Conservation (phyloP, 768 basidiomycete species). For the Mycena metata region DNA sequence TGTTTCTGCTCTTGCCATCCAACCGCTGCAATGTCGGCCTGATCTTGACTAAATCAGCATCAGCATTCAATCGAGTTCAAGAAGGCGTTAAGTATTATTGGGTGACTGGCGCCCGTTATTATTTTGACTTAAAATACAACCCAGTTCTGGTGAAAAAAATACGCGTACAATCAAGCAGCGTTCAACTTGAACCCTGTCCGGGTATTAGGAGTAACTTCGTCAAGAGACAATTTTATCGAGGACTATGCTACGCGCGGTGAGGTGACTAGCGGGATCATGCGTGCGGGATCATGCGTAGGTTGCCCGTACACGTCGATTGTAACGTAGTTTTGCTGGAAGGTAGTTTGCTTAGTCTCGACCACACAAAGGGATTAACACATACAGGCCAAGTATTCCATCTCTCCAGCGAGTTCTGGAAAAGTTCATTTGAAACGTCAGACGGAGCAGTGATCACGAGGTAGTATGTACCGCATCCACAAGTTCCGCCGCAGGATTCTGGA, state of each 20-base stretch:
- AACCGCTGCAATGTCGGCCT: conserved; percentile 69
- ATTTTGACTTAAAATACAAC: conserved; percentile 18
- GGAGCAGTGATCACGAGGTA: conserved; percentile 5
- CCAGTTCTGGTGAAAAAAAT: background rate
- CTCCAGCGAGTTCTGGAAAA: conserved; percentile 42
- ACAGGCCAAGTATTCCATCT: conserved; percentile 41
- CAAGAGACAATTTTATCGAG: conserved; percentile 53
- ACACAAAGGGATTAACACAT: background rate
- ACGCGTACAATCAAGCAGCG: conserved; percentile 57
- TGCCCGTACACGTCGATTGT: conserved; percentile 64
- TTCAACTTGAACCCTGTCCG: too few relatives aligned
- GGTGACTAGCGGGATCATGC: conserved; percentile 52
- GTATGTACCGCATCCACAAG: too few relatives aligned
- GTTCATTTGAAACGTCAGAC: background rate
- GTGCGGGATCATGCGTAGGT: conserved; percentile 56
- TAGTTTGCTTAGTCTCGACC: background rate
- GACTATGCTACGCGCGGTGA: conserved; percentile 51
- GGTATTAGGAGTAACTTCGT: conserved; percentile 42
- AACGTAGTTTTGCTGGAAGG: conserved; percentile 45
- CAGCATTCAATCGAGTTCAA: conserved; percentile 40
- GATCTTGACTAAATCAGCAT: conserved; percentile 62
- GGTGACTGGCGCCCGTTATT: conserved; percentile 38
- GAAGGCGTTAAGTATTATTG: conserved; percentile 56
- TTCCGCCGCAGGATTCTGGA: conserved; percentile 49
- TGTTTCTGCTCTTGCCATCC: conserved; percentile 74